Evolutionary conservation across 768 basidiomycete genomes (phyloP).

Genomic region (Leccinum ochraceum): DNA sequence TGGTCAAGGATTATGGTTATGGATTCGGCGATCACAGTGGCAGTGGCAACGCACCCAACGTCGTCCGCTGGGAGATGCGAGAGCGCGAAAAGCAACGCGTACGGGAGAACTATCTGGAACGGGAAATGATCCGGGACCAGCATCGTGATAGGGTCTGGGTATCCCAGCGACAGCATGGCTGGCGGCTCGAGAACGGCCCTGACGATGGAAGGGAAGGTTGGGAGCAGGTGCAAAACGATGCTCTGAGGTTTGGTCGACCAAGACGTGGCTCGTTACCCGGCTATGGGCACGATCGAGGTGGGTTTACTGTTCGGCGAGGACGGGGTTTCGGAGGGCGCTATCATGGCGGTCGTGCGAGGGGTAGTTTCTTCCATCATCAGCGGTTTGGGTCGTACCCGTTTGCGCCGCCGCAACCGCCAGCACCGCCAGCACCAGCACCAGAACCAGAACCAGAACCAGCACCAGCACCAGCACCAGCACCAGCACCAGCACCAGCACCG

Average conservation of each 20-base stretch:
- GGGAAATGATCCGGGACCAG: slow-evolving; percentile 15
- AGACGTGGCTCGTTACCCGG: slow-evolving; percentile 37
- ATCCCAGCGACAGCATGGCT: slow-evolving; percentile 18
- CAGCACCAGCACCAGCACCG: neutral
- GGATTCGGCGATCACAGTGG: slow-evolving; percentile 56
- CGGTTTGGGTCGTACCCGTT: slow-evolving; percentile 34
- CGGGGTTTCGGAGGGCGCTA: slow-evolving; percentile 41
- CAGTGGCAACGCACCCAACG: slow-evolving; percentile 33
- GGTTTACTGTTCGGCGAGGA: slow-evolving; percentile 33
- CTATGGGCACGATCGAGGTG: slow-evolving; percentile 37
- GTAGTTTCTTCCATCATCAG: slow-evolving; percentile 35
- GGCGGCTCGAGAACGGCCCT: slow-evolving; percentile 28
- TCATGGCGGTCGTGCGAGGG: slow-evolving; percentile 37
- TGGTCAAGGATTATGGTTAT: slow-evolving; percentile 63
- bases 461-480: neutral
- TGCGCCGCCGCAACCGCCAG: slow-evolving; percentile 22
- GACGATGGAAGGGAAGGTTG: slow-evolving; percentile 26
- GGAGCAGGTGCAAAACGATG: slow-evolving; percentile 20
- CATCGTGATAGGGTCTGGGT: slow-evolving; percentile 22
- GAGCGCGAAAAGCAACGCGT: slow-evolving; percentile 27
- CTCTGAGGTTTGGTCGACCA: slow-evolving; percentile 25
- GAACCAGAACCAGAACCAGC: neutral
- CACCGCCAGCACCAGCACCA: neutral
- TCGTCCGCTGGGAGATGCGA: slow-evolving; percentile 32
- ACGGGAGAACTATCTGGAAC: slow-evolving; percentile 16